phyloP scores from a whole-genome alignment of 2,329 filamentous ascomycete species.

The Exserohilum turcica region DNA sequence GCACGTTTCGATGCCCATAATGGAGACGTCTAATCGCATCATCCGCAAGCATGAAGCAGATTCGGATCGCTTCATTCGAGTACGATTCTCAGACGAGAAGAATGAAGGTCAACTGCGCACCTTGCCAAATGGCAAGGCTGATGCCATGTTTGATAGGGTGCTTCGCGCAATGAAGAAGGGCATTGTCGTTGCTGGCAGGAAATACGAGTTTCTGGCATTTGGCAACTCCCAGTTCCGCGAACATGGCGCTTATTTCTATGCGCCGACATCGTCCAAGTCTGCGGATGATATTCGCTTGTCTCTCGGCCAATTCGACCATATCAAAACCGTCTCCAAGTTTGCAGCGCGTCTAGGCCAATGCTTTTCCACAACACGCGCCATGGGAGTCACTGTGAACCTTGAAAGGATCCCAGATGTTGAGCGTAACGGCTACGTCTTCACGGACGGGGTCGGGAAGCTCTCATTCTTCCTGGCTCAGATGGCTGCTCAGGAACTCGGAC shows the following conservation, averaged over 20 bases:
- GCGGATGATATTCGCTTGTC: conserved; percentile 78
- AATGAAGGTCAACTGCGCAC: conserved; percentile 50
- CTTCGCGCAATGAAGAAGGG: conserved; percentile 74
- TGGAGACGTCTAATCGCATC: conserved; percentile 88
- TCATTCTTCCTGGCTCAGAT: conserved; percentile 76
- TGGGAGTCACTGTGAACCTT: conserved; percentile 66
- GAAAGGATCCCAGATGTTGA: conserved; percentile 71
- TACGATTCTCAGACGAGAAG: conserved; percentile 87
- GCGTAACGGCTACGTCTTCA: conserved; percentile 73
- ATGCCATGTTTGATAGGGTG: conserved; percentile 74
- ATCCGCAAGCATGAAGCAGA: conserved; percentile 71
- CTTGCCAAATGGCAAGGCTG: conserved; percentile 41
- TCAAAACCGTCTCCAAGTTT: conserved; percentile 84
- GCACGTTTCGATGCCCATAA: conserved; percentile 73
- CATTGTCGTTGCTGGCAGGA: conserved; percentile 78
- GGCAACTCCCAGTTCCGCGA: conserved; percentile 95
- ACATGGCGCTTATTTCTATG: conserved; percentile 91
- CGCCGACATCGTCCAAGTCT: conserved; percentile 67
- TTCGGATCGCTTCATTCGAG: conserved; percentile 81
- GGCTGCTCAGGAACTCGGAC: conserved; percentile 70
- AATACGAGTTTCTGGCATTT: conserved; percentile 89
- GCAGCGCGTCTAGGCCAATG: conserved; percentile 90
- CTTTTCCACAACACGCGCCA: conserved; percentile 87
- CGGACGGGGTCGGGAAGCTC: conserved; percentile 93
- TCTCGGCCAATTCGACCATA: conserved; percentile 86